Base-by-base conservation (phyloP, 1,284 basidiomycete species). In the Moesziomyces aphidis region DNA sequence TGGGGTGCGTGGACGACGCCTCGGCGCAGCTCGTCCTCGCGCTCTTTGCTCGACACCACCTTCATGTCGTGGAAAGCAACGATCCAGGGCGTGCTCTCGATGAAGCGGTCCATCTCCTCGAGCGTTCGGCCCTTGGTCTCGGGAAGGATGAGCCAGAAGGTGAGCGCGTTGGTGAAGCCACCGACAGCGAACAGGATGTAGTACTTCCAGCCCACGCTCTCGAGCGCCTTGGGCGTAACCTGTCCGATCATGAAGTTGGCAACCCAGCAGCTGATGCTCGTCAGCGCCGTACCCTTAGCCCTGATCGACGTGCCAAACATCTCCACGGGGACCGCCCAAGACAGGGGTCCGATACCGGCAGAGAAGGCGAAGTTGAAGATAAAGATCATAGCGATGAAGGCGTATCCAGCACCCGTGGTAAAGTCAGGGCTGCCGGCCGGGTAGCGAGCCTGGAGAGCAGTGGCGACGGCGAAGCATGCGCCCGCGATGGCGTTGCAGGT, bases 101-200 rank as follows among this genome's bases (percentile, higher is more conserved):
- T 89, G 66, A 89, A 86, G 4, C 85, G 79, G 78, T 90, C 89
- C 87, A 90, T 89, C 80, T 89, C 89, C 86, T 85, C 78, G 50
- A 80, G 64, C 23, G 87, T 86, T 49, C 87, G 86, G 36, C 88
- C 83, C 60, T 80, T 81, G 28, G 84, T 84, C 74, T 85, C 85
- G 31, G 85, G 85, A 73, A 85, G 83, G 65, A 86, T 78, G 26
- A 81, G 85, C 87, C 88, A 90, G 75, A 90, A 88, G 68, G 88
- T 88, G 6, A 90, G 74, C 0, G 89, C 89, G 76, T 90, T 90
- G 15, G 89, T 89, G 83, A 89, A 88, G 10, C 88, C 86, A 76
- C 89, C 89, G 55, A 91, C 87, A 2, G 89, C 89, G 64, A 90
- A 90, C 22, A 90, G 88, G 46, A 90, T 85, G 81, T 87, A 87